phyloP scores from a whole-genome alignment of 2,329 filamentous ascomycete species.

The Microdochium bolleyi region DNA sequence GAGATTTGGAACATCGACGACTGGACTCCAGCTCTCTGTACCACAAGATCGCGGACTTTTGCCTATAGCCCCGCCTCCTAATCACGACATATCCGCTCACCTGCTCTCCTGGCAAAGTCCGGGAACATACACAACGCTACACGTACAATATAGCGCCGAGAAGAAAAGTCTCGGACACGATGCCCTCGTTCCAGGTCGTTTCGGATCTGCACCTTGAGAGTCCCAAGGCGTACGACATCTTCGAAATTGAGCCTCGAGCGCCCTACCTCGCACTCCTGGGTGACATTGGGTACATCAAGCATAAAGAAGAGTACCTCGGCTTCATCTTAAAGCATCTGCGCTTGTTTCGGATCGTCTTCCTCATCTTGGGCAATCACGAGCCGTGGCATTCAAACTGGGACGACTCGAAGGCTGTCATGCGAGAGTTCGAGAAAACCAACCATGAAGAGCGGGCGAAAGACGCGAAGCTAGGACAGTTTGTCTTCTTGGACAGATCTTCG shows the following conservation, averaged over 20 bases:
- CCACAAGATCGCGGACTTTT: too few species aligned
- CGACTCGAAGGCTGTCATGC: slow-evolving; percentile 16
- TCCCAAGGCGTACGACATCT: slow-evolving; percentile 40
- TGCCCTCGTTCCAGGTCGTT: slow-evolving; percentile 32
- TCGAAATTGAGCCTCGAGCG: slow-evolving; percentile 35
- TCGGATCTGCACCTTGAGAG: slow-evolving; percentile 51
- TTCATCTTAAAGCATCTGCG: slow-evolving; percentile 41
- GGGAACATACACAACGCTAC: too few species aligned
- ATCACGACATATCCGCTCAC: too few species aligned
- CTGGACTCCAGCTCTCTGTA: too few species aligned
- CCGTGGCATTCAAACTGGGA: slow-evolving; percentile 34
- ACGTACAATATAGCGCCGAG: too few species aligned
- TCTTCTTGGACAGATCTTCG: slow-evolving; percentile 26
- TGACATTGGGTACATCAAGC: slow-evolving; percentile 40
- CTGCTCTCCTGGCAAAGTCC: too few species aligned
- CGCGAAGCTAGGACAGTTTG: slow-evolving; percentile 24
- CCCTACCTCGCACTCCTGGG: slow-evolving; percentile 47
- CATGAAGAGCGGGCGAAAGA: neutral
- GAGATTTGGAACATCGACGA: too few species aligned
- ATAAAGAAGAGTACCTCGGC: slow-evolving; percentile 30
- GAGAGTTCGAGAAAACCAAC: slow-evolving; percentile 19
- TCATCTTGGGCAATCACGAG: slow-evolving; percentile 51
- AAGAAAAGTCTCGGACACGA: neutral
- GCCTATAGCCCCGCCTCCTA: too few species aligned
- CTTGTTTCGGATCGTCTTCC: slow-evolving; percentile 39